Conservation (phyloP, 306 rosid genomes). For the Pterocarpus santalinus region DNA sequence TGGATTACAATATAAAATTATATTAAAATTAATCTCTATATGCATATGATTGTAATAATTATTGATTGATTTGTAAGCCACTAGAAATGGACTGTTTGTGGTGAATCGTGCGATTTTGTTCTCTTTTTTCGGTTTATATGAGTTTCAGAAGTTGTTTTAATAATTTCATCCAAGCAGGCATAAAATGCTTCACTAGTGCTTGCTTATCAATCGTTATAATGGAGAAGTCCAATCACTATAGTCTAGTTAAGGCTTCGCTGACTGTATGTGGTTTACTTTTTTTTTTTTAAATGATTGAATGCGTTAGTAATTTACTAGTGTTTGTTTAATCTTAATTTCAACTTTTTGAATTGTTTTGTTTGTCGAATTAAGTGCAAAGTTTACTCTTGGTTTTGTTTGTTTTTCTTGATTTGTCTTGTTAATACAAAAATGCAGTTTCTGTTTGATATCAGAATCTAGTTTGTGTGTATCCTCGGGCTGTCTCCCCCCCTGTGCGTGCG, state of each 20-base stretch:
- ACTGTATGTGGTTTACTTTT: not conserved
- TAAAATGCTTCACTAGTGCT: not conserved
- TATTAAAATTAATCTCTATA: no score
- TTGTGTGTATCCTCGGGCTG: not conserved
- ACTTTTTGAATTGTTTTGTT: not conserved
- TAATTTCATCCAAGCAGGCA: not conserved
- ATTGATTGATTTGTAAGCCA: no score
- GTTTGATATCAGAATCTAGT: slow-evolving; percentile 1
- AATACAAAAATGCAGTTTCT: slow-evolving; percentile 1
- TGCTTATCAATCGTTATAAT: not conserved
- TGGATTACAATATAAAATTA: no score
- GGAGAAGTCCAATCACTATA: not conserved
- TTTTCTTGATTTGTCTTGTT: not conserved
- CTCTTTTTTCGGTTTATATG: not conserved
- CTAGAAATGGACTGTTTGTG: no score
- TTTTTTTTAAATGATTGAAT: not conserved
- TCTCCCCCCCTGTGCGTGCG: not conserved
- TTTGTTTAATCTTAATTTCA: not conserved
- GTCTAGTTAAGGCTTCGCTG: not conserved
- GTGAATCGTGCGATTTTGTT: not conserved
- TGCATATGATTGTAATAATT: no score
- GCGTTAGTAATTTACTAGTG: not conserved
- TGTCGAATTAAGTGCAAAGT: not conserved
- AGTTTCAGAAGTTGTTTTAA: not conserved
- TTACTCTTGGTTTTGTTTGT: not conserved